Evolutionary conservation across 768 basidiomycete species (phyloP).

Genomic region (Crucibulum laeve): DNA sequence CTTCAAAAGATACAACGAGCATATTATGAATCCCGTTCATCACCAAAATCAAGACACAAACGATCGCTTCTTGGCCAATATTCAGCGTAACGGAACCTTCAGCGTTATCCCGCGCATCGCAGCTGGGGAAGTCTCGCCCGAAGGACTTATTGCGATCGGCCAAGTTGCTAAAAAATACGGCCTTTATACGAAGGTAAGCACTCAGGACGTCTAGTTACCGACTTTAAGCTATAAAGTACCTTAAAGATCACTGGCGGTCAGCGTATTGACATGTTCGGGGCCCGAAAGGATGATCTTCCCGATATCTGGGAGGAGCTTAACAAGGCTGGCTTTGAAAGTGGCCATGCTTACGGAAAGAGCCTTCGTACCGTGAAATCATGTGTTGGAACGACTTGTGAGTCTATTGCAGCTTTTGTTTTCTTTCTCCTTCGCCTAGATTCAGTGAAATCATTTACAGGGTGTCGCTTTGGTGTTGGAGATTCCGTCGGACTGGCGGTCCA

Average conservation of each 20-base stretch:
- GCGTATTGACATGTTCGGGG: constrained; percentile 71
- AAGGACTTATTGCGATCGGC: constrained; percentile 60
- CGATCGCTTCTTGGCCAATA: constrained; percentile 67
- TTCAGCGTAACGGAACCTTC: constrained; percentile 69
- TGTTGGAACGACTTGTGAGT: constrained; percentile 56
- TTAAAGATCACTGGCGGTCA: constrained; percentile 32
- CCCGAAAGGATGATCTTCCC: constrained; percentile 63
- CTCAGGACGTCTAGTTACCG: neutral
- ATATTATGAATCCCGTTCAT: constrained; percentile 57
- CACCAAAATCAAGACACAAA: constrained; percentile 73
- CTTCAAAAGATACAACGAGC: constrained; percentile 48
- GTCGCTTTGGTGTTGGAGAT: constrained; percentile 70
- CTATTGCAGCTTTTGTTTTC: neutral
- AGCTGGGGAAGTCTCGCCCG: constrained; percentile 68
- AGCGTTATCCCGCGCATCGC: constrained; percentile 69
- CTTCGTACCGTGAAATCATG: constrained; percentile 76
- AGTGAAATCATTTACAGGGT: constrained; percentile 28
- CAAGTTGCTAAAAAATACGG: constrained; percentile 62
- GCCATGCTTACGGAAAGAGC: constrained; percentile 69
- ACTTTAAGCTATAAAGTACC: no score
- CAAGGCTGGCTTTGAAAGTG: constrained; percentile 67
- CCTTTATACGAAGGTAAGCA: constrained; percentile 56
- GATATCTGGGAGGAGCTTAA: constrained; percentile 63
- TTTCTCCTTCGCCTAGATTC: neutral
- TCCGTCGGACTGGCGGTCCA: constrained; percentile 70